phyloP scores from a whole-genome alignment of 495 filamentous ascomycete species.

The Collariella sp. region DNA sequence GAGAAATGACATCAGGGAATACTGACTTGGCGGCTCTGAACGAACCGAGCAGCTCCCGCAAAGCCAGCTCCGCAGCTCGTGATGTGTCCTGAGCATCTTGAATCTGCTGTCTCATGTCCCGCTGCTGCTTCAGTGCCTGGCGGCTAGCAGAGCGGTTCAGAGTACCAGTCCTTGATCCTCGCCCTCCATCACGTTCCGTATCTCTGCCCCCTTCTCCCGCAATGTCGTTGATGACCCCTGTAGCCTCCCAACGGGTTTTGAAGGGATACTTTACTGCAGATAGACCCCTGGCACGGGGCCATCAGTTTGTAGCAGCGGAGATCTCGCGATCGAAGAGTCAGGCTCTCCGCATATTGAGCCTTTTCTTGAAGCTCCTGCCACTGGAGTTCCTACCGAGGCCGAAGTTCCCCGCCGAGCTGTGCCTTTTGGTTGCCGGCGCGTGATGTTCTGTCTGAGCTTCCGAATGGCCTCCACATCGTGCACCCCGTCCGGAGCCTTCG shows the following conservation, averaged over 20 bases:
- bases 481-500: slow-evolving; percentile 70
- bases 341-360: slow-evolving; percentile 24
- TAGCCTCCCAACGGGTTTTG: slow-evolving; percentile 56
- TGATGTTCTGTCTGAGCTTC: slow-evolving; percentile 72
- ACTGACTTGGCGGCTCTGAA: slow-evolving; percentile 68
- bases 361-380: slow-evolving; percentile 21
- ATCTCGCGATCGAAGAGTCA: slow-evolving; percentile 22
- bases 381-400: slow-evolving; percentile 39
- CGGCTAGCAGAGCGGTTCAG: slow-evolving; percentile 37
- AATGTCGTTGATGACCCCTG: slow-evolving; percentile 74
- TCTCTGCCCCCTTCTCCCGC: slow-evolving; percentile 32
- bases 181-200: slow-evolving; percentile 22
- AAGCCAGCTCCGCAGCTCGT: slow-evolving; percentile 72
- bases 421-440: slow-evolving; percentile 65
- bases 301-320: slow-evolving; percentile 30
- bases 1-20: not conserved
- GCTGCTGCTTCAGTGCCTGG: slow-evolving; percentile 46
- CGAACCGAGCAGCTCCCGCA: slow-evolving; percentile 70
- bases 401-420: slow-evolving; percentile 44
- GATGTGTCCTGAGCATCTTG: slow-evolving; percentile 60
- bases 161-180: slow-evolving; percentile 20
- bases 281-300: slow-evolving; percentile 38
- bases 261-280: slow-evolving; percentile 51
- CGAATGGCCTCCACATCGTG: slow-evolving; percentile 84
- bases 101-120: slow-evolving; percentile 48